A percentile compares a stretch with the other conserved stretches of the same genome.
Conservation (phyloP, 2,329 filamentous ascomycete species). For the Sporothrix euskadiensis region DNA sequence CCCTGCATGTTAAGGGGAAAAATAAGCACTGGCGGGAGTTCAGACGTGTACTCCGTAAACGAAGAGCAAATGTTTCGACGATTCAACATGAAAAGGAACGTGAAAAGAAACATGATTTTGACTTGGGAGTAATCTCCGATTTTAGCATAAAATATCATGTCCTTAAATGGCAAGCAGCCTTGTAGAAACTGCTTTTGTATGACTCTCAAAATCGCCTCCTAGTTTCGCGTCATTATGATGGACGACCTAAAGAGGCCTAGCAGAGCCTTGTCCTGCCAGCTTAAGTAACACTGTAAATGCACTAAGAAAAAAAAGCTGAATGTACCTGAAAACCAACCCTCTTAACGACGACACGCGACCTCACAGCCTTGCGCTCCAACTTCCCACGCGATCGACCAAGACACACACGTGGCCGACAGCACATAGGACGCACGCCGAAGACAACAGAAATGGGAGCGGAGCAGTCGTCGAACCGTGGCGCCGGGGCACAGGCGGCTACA, state of each 20-base stretch:
- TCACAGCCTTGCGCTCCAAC: not conserved
- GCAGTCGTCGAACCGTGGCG: constrained; percentile 50
- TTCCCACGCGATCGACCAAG: not conserved
- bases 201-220: not conserved
- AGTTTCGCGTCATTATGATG: not conserved
- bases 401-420: not conserved
- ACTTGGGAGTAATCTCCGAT: no score
- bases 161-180: not conserved
- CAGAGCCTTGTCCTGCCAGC: not conserved
- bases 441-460: constrained; percentile 62
- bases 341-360: constrained; percentile 14
- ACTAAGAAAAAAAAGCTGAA: constrained; percentile 14
- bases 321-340: not conserved
- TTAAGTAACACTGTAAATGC: constrained; percentile 15
- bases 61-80: not conserved
- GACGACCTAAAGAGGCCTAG: not conserved
- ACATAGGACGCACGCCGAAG: not conserved
- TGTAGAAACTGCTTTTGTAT: not conserved
- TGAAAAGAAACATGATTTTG: not conserved
- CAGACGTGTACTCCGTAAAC: no score
- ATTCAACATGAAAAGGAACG: not conserved
- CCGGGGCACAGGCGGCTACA: constrained; percentile 34
- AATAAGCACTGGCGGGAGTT: not conserved
- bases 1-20: not conserved
- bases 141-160: not conserved